A percentile compares a stretch with the other conserved stretches of the same genome.
Evolutionary conservation across 2,329 filamentous ascomycete genomes (phyloP).

Genomic region (Apiospora marii): DNA sequence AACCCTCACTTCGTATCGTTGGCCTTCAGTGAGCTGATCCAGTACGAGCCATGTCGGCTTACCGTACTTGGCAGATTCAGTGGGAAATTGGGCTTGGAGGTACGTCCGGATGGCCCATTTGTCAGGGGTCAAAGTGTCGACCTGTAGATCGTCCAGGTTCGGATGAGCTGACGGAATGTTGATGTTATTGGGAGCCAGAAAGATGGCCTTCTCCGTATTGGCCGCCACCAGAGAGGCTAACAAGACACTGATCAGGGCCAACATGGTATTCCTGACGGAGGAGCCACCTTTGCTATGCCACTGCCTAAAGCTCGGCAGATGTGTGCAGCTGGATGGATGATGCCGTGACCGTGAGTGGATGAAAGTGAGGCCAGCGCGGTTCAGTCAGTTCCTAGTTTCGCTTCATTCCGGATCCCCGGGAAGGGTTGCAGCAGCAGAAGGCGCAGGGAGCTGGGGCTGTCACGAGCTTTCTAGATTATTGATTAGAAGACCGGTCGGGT

Average conservation of each 20-base stretch:
- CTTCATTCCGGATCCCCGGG: slow-evolving; percentile 20
- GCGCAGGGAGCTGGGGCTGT: slow-evolving; percentile 11
- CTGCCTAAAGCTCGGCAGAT: background rate
- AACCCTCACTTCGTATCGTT: slow-evolving; percentile 88
- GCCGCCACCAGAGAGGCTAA: slow-evolving; percentile 51
- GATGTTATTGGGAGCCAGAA: slow-evolving; percentile 72
- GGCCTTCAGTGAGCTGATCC: slow-evolving; percentile 70
- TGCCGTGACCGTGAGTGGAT: background rate
- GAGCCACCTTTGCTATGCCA: background rate
- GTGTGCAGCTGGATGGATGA: background rate
- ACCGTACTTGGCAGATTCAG: slow-evolving; percentile 58
- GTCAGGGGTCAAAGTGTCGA: slow-evolving; percentile 70
- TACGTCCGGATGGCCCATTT: slow-evolving; percentile 65
- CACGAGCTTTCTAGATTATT: slow-evolving; percentile 19
- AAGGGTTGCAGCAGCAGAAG: background rate
- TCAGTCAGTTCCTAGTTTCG: slow-evolving; percentile 11
- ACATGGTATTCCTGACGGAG: slow-evolving; percentile 32
- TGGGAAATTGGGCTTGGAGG: slow-evolving; percentile 74
- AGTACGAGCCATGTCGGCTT: slow-evolving; percentile 81
- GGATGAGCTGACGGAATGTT: slow-evolving; percentile 63
- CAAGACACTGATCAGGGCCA: slow-evolving; percentile 27
- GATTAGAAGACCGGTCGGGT: slow-evolving; percentile 8
- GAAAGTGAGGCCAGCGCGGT: background rate
- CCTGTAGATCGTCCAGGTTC: slow-evolving; percentile 65
- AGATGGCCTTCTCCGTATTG: slow-evolving; percentile 93